Conservation (phyloP, 768 basidiomycete genomes). For the Naganishia antarctica region DNA sequence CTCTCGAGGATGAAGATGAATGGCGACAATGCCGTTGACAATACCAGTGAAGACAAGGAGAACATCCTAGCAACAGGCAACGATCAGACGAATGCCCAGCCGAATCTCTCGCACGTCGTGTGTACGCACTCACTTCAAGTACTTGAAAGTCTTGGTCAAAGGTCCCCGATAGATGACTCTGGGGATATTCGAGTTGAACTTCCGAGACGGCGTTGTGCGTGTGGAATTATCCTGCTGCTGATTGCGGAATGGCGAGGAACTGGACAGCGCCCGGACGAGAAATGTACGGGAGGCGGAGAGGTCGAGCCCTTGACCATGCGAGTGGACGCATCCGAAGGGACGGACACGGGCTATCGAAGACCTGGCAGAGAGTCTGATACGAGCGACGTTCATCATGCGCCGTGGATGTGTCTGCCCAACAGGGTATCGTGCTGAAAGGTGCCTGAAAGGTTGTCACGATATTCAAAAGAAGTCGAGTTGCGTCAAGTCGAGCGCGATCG, state of each 20-base stretch:
- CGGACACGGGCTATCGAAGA: too few species aligned
- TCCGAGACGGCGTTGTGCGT: too few species aligned
- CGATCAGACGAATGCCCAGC: neutral
- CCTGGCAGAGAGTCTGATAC: too few species aligned
- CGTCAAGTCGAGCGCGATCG: slow-evolving; percentile 15
- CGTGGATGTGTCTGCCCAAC: too few species aligned
- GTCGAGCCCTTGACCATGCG: too few species aligned
- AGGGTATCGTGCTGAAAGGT: too few species aligned
- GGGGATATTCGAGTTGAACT: slow-evolving; percentile 1
- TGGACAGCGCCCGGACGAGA: neutral
- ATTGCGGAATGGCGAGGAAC: neutral
- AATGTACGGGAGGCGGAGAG: too few species aligned
- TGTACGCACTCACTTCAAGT: slow-evolving; percentile 56
- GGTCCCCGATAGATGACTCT: slow-evolving; percentile 61
- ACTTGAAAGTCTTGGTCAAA: slow-evolving; percentile 65
- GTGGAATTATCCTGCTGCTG: too few species aligned
- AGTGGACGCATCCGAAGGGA: too few species aligned
- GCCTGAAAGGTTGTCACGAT: too few species aligned
- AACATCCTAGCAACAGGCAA: slow-evolving; percentile 53
- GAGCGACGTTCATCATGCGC: too few species aligned
- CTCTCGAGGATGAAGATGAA: slow-evolving; percentile 79
- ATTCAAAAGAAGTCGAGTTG: too few species aligned
- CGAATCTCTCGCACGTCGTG: neutral
- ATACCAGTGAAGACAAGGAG: slow-evolving; percentile 69
- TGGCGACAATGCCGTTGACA: slow-evolving; percentile 66